Evolutionary conservation across 352 stramenopile genomes (phyloP).

Genomic region (Globisporangium viniferum): DNA sequence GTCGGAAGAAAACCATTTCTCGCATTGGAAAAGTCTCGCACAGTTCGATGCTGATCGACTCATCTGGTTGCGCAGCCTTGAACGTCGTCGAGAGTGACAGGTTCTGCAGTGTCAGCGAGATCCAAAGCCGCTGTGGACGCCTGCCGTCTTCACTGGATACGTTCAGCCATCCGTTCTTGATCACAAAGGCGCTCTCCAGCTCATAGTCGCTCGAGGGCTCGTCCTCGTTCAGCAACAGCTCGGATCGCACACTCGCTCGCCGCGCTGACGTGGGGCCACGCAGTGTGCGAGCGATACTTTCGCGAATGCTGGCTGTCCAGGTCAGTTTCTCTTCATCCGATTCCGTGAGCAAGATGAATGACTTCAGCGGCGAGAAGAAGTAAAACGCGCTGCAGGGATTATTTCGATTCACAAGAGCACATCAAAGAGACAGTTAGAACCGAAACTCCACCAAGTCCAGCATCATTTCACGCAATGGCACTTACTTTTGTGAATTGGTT

Average conservation of each 20-base stretch:
- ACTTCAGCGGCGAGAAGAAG: conserved; percentile 85
- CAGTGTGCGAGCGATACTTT: conserved; percentile 60
- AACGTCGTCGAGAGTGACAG: conserved; percentile 66
- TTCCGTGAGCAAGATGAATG: conserved; percentile 76
- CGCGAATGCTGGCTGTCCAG: conserved; percentile 65
- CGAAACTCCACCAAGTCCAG: neutral
- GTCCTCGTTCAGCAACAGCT: conserved; percentile 62
- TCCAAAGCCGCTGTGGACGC: conserved; percentile 55
- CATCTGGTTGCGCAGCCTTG: conserved; percentile 61
- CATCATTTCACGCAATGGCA: neutral
- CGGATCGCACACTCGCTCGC: conserved; percentile 57
- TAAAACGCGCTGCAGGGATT: conserved; percentile 59
- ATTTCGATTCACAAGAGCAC: neutral
- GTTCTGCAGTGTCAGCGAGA: conserved; percentile 74
- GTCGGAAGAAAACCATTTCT: conserved; percentile 48
- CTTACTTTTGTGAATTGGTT: conserved; percentile 62
- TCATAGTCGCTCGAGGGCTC: conserved; percentile 57
- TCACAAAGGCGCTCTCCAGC: conserved; percentile 67
- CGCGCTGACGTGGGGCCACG: conserved; percentile 40
- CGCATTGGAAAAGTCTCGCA: conserved; percentile 55
- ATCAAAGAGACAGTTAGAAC: neutral
- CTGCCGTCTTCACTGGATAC: conserved; percentile 40
- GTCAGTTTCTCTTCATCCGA: conserved; percentile 55
- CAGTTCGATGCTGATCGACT: conserved; percentile 57
- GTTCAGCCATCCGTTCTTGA: conserved; percentile 87